A percentile compares a stretch with the other conserved stretches of the same genome.
These are phyloP conservation scores for Alternaria brassicicola DNA, from an alignment of 2,329 filamentous ascomycete genomes.

Conservation along the genomic window DNA sequence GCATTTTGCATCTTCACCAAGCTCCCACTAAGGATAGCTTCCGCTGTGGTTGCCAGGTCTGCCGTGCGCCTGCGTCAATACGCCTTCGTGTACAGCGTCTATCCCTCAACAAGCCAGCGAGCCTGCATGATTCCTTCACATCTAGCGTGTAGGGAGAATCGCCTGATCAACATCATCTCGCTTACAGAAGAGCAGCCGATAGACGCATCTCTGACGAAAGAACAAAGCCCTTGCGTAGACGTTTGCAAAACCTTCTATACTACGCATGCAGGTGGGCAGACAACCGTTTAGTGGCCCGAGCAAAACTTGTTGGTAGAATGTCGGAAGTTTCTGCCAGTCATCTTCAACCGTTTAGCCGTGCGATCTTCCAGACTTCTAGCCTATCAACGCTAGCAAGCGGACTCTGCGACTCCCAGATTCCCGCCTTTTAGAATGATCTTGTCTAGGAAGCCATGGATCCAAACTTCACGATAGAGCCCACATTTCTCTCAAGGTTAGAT, in stretches of 20 bases:
- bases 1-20: background rate
- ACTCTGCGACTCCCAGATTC: background rate
- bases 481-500: background rate
- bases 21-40: background rate
- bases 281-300: background rate
- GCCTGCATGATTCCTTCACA: background rate
- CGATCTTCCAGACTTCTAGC: background rate
- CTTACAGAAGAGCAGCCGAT: conserved; percentile 1
- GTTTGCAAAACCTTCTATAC: background rate
- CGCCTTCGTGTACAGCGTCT: background rate
- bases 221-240: conserved; percentile 6
- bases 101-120: background rate
- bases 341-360: background rate
- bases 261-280: background rate
- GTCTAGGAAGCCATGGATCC: background rate
- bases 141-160: background rate
- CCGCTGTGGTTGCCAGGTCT: background rate
- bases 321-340: background rate
- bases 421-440: background rate
- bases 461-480: background rate
- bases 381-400: background rate
- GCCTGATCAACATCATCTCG: background rate
- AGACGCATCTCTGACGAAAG: conserved; percentile 3
- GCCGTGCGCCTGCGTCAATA: background rate
- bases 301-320: background rate